phyloP scores from a whole-genome alignment of 345 rosid genomes.

The Syzygium aromaticum region DNA sequence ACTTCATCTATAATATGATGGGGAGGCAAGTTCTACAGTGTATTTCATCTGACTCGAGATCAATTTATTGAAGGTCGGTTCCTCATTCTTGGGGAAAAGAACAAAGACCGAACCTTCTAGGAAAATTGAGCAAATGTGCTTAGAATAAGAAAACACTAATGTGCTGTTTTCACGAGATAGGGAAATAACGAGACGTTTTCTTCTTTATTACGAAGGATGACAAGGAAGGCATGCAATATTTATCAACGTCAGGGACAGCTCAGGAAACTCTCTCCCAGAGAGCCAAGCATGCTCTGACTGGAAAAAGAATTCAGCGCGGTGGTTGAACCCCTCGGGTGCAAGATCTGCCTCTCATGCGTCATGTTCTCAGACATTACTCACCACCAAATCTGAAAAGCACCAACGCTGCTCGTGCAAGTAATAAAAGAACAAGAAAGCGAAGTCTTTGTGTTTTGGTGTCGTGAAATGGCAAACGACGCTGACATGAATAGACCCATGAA shows the following conservation, averaged over 20 bases:
- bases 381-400: background rate
- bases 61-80: background rate
- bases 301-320: background rate
- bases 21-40: background rate
- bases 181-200: background rate
- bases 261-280: background rate
- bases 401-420: background rate
- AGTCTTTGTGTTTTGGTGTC: background rate
- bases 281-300: background rate
- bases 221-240: background rate
- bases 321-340: background rate
- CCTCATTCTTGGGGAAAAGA: background rate
- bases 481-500: background rate
- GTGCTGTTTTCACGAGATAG: background rate
- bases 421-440: background rate
- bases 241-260: background rate
- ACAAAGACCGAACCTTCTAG: background rate
- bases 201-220: background rate
- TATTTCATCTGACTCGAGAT: background rate
- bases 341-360: background rate
- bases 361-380: background rate
- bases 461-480: background rate
- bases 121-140: background rate
- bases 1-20: background rate
- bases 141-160: background rate